Evolutionary conservation across 805 yeast species (phyloP), one percentile per base, ranked within the genome.

Genomic region (Wickerhamomyces kurtzmanii): DNA sequence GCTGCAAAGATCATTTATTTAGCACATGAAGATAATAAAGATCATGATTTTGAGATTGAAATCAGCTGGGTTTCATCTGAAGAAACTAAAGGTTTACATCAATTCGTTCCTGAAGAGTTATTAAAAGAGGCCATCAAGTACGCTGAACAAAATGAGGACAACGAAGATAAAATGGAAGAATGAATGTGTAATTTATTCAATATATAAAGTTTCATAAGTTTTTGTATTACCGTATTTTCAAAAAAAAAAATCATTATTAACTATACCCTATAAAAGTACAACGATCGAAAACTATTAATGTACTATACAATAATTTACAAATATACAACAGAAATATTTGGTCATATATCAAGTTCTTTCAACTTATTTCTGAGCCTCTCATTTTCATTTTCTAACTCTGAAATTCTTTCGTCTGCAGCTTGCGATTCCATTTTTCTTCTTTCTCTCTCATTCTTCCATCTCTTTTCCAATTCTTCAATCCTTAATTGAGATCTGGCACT

Each of bases 11-110:
- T 91, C 50, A 81, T 91, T 46, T 81, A 85, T 48, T 64, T 79
- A 38, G 96, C 97, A 2, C 98, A 93, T 49, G 99, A 91, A 59
- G 98, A 91, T 49, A 85, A 86, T 57, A 91, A 89, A 56, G 98
- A 91, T 53, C 91, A 89, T 57, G 97, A 87, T 34, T 91, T 86
- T 51, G 98, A 91, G 58, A 67, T 91, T 39, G 99, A 91, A 50
- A 68, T 91, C 46, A 72, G 91, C 40, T 91, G 98, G 98, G 75
- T 75, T 30, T 75, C 89, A 20, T 48, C 52, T 20, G 68, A 71
- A 17, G 89, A 79, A 47, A 89, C 96, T 6, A 68, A 68, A 5
- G 93, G 96, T 12, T 51, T 62, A 34, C 97, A 91, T 53, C 71
- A 75, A 50, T 68, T 72, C 40, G 83, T 91, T 23, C 94, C 95